Base-by-base conservation (phyloP, 768 basidiomycete genomes). In the Auricularia auricula-judae region DNA sequence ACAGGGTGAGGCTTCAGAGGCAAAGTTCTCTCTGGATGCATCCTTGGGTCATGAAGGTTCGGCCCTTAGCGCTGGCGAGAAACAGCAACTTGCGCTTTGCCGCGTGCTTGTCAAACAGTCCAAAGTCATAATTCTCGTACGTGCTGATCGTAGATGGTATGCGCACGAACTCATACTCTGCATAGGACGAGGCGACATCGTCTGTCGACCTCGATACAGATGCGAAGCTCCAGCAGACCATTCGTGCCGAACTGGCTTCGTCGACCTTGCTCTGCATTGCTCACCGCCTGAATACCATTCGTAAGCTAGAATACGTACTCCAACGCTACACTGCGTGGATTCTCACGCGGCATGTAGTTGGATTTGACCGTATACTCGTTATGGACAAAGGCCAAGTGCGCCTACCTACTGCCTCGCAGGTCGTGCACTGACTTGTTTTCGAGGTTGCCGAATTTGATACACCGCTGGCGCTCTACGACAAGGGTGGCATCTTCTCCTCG, bases 331-430 rank as follows among this genome's bases (percentile, higher is more conserved):
- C 12, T 14, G 39, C 2, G 7, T 14, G 2, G 12, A 7, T 8
- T 42, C 39, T 42, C 8, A 42, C 39, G 84, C 68, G 84, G 84
- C 3, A 84, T 29, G 29, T 87, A 62, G 83, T 79, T 0, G 81
- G 87, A 69, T 88, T 86, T 67, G 86, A 89, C 69, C 79, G 84
- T 21, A 79, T 90, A 23, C 74, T 91, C 18, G 88, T 90, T 58
- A 87, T 92, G 85, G 84, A 88, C 68, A 70, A 78, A 33, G 89
- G 90, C 89, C 18, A n/a, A 18, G 53, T 54, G 53, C 53, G 29
- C 18, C 29, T 10, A 29, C 29, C 29, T 29, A 2, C 29, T 29
- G 29, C 29, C 2, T 29, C 29, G 29, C 29, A 29, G 29, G 29
- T 29, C 29, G 2, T 54, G 53, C 4, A 18, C 53, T 54, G 18